Percentiles rank a stretch among this genome's conserved stretches.
These are phyloP conservation scores for Malus fusca DNA, from an alignment of 306 rosid genomes.

Conservation along the genomic window DNA sequence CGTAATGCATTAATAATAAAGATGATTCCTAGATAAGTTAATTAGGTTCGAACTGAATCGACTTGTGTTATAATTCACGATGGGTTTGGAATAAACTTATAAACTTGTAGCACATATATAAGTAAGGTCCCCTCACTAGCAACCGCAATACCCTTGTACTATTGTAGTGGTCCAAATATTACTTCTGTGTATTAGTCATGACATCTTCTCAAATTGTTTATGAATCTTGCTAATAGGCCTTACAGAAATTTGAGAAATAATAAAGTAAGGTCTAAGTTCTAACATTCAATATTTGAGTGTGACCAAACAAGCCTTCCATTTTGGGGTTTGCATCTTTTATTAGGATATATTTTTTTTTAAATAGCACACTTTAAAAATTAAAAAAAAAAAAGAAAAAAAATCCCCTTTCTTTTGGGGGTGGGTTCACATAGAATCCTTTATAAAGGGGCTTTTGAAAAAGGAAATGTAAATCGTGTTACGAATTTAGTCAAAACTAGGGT, in stretches of 20 bases:
- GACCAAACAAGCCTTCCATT: neutral
- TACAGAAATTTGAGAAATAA: neutral
- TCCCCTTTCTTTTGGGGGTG: neutral
- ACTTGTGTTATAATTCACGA: no score
- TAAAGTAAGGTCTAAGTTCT: neutral
- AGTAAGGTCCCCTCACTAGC: neutral
- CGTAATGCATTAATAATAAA: no score
- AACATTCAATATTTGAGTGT: neutral
- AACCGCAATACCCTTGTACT: neutral
- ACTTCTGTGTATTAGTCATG: neutral
- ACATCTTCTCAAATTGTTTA: neutral
- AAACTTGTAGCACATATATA: no score
- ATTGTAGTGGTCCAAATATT: neutral
- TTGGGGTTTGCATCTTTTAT: neutral
- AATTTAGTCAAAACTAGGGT: neutral
- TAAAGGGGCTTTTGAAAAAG: neutral
- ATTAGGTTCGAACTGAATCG: no score
- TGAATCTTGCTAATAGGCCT: no score
- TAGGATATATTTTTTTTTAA: neutral
- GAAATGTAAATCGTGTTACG: neutral
- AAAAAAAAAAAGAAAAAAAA: neutral
- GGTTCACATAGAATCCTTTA: neutral
- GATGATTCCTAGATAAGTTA: no score
- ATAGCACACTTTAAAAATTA: neutral
- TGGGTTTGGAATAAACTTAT: no score